A percentile compares a stretch with the other conserved stretches of the same genome.
phyloP scores from a whole-genome alignment of 768 basidiomycete genomes.

The Neoboletus brunneissimus region DNA sequence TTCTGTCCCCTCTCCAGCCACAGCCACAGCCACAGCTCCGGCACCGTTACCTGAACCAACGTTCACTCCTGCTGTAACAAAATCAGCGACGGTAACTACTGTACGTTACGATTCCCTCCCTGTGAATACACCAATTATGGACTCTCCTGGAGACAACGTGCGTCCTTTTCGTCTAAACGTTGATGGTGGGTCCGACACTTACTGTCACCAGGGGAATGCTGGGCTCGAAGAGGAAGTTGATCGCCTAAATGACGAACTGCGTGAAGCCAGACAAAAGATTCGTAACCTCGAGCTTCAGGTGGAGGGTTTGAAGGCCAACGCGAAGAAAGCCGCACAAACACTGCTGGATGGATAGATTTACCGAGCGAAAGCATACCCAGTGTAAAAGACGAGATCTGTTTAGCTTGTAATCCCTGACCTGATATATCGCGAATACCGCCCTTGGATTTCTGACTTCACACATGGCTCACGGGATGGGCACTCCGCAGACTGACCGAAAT shows the following conservation, averaged over 20 bases:
- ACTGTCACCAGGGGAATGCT: conserved; percentile 12
- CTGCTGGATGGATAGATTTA: conserved; percentile 36
- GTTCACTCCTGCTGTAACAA: conserved; percentile 30
- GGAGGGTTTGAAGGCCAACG: conserved; percentile 71
- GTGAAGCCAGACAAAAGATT: conserved; percentile 79
- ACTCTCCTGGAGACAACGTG: conserved; percentile 29
- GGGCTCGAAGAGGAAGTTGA: conserved; percentile 56
- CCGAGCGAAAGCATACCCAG: conserved; percentile 1
- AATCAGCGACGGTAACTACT: conserved; percentile 26
- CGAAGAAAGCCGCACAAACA: conserved; percentile 69
- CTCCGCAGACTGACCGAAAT: background rate
- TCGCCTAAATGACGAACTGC: conserved; percentile 59
- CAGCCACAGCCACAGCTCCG: conserved; percentile 24
- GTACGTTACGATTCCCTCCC: conserved; percentile 16
- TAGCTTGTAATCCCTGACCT: background rate
- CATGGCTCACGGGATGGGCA: background rate
- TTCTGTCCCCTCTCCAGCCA: conserved; percentile 27
- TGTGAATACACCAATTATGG: background rate
- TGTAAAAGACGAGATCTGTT: background rate
- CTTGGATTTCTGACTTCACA: background rate
- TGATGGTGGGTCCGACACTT: background rate
- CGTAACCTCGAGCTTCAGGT: conserved; percentile 81
- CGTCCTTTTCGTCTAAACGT: conserved; percentile 14
- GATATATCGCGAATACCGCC: background rate
- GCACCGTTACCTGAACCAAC: conserved; percentile 35